These are phyloP conservation scores for Cucurbita argyrosperma DNA, from an alignment of 306 rosid genomes.

Conservation along the genomic window DNA sequence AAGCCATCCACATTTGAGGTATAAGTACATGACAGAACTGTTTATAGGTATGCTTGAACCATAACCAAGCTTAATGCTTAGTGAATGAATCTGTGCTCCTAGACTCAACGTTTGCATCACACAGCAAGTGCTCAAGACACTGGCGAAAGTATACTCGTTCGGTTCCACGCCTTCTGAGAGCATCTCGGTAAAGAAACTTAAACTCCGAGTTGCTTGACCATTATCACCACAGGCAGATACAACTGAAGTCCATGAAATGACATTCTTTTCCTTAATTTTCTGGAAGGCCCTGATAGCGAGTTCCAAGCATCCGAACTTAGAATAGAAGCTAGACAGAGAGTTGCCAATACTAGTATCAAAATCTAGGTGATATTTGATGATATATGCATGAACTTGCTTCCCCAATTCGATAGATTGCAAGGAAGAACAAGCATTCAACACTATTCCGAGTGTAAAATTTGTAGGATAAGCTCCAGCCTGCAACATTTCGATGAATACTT, in stretches of 20 bases:
- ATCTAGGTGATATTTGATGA: constrained; percentile 45
- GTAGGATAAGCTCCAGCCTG: constrained; percentile 57
- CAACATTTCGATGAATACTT: constrained; percentile 57
- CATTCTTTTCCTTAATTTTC: constrained; percentile 45
- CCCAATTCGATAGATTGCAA: constrained; percentile 34
- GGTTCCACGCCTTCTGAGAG: constrained; percentile 41
- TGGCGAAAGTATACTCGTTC: constrained; percentile 60
- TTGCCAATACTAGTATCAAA: constrained; percentile 65
- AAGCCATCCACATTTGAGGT: constrained; percentile 57
- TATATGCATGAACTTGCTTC: constrained; percentile 65
- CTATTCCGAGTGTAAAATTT: constrained; percentile 44
- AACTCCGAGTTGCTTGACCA: constrained; percentile 42
- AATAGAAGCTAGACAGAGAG: constrained; percentile 72
- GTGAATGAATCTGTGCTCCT: constrained; percentile 55
- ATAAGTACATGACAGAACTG: constrained; percentile 55
- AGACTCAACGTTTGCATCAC: constrained; percentile 26
- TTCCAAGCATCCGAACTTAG: constrained; percentile 42
- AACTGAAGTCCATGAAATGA: constrained; percentile 74
- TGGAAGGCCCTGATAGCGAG: constrained; percentile 41
- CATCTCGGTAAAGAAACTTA: constrained; percentile 46
- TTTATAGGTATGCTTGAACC: constrained; percentile 37
- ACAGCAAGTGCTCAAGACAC: constrained; percentile 62
- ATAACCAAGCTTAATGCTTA: constrained; percentile 46
- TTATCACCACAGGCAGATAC: constrained; percentile 64
- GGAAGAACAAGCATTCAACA: constrained; percentile 48